These are phyloP conservation scores for Linderniella brevidens DNA, from an alignment of 257 asterid genomes.

Conservation along the genomic window DNA sequence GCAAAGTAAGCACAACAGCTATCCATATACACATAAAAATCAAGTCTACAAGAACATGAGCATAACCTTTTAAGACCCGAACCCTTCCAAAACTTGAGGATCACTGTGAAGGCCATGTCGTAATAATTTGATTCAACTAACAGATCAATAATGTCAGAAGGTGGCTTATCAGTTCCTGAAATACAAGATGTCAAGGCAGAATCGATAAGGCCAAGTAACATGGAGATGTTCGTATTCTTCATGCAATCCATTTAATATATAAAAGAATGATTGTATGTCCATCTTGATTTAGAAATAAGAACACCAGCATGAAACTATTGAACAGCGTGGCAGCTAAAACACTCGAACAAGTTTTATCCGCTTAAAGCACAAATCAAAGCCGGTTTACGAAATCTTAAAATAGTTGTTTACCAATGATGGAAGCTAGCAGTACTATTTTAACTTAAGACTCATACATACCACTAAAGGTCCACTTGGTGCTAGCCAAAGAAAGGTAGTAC, in stretches of 20 bases:
- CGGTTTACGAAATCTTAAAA: too few relatives aligned
- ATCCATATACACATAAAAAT: slow-evolving; percentile 8
- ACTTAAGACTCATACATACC: slow-evolving; percentile 27
- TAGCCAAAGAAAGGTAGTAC: slow-evolving; percentile 44
- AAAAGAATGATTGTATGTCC: not conserved
- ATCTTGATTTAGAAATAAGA: too few relatives aligned
- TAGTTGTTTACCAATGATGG: not conserved
- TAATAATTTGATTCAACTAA: slow-evolving; percentile 74
- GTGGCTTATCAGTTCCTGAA: slow-evolving; percentile 50
- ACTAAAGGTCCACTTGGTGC: slow-evolving; percentile 49
- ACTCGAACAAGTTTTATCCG: too few relatives aligned
- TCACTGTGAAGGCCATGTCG: slow-evolving; percentile 80
- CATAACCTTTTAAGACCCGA: slow-evolving; percentile 64
- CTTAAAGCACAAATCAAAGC: too few relatives aligned
- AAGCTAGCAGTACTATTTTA: not conserved
- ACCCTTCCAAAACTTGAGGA: slow-evolving; percentile 82
- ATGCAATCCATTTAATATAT: too few relatives aligned
- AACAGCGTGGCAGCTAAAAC: too few relatives aligned
- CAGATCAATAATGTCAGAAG: slow-evolving; percentile 63
- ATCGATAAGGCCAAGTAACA: not conserved
- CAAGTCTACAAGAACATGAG: slow-evolving; percentile 12
- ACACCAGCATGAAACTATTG: too few relatives aligned
- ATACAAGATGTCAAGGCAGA: slow-evolving; percentile 8
- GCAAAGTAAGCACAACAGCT: slow-evolving; percentile 2
- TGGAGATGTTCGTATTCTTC: not conserved